Evolutionary conservation across 2,329 filamentous ascomycete genomes (phyloP).

Genomic region (Aspergillus vadensis): DNA sequence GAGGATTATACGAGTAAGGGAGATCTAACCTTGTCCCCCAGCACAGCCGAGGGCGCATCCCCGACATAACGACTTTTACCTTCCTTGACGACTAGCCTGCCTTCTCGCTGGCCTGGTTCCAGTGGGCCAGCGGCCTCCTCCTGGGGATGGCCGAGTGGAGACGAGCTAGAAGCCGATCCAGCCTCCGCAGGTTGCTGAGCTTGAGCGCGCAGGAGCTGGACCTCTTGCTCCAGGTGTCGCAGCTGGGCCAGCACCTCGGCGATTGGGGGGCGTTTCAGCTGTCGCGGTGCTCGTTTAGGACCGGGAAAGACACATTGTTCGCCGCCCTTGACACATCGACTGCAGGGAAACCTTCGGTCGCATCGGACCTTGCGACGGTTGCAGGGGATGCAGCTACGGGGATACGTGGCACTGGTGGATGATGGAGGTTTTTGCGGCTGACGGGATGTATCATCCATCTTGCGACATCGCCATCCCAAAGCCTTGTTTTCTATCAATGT

Average conservation of each 20-base stretch:
- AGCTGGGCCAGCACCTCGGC: slow-evolving; percentile 20
- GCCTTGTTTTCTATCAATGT: too few relatives aligned
- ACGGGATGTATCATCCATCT: too few relatives aligned
- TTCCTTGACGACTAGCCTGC: slow-evolving; percentile 8
- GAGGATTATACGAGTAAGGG: background rate
- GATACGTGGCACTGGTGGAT: background rate
- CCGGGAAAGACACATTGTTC: slow-evolving; percentile 21
- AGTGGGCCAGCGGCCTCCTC: background rate
- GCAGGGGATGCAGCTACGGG: slow-evolving; percentile 33
- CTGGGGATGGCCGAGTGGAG: background rate
- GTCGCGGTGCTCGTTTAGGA: slow-evolving; percentile 22
- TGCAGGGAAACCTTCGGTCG: slow-evolving; percentile 34
- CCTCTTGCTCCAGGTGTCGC: slow-evolving; percentile 22
- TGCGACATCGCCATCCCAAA: too few relatives aligned
- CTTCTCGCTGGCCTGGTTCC: background rate
- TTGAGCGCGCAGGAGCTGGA: slow-evolving; percentile 13
- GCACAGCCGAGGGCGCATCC: slow-evolving; percentile 20
- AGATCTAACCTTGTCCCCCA: slow-evolving; percentile 19
- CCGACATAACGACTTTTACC: slow-evolving; percentile 20
- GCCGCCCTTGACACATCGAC: slow-evolving; percentile 16
- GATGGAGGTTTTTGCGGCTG: background rate
- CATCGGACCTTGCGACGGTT: slow-evolving; percentile 37
- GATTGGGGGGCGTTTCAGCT: slow-evolving; percentile 23
- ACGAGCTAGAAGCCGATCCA: background rate
- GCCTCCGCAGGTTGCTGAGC: background rate